Evolutionary conservation across 148 eudicot species (phyloP).

Genomic region (Simmondsia chinensis): DNA sequence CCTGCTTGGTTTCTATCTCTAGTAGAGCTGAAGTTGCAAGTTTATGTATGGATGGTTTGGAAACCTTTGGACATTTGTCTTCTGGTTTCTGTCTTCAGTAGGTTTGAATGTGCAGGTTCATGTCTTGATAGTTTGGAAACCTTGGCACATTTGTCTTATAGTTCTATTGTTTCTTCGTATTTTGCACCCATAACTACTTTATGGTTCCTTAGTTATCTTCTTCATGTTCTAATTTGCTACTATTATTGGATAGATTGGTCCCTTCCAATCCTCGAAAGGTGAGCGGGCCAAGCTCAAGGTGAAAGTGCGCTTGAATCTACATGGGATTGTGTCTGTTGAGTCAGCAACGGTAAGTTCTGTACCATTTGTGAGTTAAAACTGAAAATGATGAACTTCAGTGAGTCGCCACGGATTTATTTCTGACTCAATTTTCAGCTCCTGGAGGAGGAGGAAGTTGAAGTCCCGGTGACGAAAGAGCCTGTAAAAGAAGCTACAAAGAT

Average conservation of each 20-base stretch:
- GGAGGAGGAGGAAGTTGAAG: slow-evolving; percentile 84
- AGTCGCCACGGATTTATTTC: too few relatives aligned
- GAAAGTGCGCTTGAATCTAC: slow-evolving; percentile 66
- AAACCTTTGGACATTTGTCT: too few relatives aligned
- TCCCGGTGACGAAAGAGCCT: slow-evolving; percentile 61
- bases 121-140: too few relatives aligned
- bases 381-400: too few relatives aligned
- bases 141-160: too few relatives aligned
- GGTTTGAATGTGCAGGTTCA: too few relatives aligned
- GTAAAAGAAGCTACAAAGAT: slow-evolving; percentile 45
- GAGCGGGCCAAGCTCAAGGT: slow-evolving; percentile 74
- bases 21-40: too few relatives aligned
- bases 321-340: slow-evolving; percentile 75
- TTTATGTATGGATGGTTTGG: too few relatives aligned
- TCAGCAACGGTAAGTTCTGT: slow-evolving; percentile 88
- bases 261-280: slow-evolving; percentile 64
- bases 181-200: not conserved
- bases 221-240: not conserved
- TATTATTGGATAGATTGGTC: slow-evolving; percentile 78
- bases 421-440: slow-evolving; percentile 71
- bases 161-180: too few relatives aligned
- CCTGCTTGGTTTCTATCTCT: too few relatives aligned
- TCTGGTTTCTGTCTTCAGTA: too few relatives aligned
- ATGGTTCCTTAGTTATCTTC: not conserved
- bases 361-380: too few relatives aligned